Conservation (phyloP, 1,139 yeast species). For the Scheffersomyces titani region DNA sequence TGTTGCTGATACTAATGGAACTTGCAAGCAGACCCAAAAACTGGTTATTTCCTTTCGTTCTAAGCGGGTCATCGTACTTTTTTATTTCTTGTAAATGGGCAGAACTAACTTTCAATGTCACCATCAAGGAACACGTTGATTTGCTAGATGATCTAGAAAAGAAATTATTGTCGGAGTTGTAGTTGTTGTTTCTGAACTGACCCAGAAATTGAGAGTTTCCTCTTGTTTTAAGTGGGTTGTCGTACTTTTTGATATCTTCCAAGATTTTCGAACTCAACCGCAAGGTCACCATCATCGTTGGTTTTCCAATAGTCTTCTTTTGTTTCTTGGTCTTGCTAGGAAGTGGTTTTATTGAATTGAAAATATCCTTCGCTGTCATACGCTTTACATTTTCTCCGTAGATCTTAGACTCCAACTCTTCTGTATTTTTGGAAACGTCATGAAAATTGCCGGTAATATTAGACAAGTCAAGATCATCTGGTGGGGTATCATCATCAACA, state of each 20-base stretch:
- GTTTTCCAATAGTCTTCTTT: conserved; percentile 5
- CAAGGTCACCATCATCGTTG: conserved; percentile 24
- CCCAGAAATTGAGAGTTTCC: conserved; percentile 15
- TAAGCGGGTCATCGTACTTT: conserved; percentile 31
- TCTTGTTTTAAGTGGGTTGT: conserved; percentile 33
- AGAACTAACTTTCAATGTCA: conserved; percentile 30
- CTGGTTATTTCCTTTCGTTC: conserved; percentile 24
- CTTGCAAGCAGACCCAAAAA: neutral
- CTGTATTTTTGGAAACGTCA: neutral
- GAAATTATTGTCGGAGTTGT: neutral
- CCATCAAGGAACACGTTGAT: conserved; percentile 8
- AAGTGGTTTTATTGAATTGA: conserved; percentile 9
- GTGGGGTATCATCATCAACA: neutral
- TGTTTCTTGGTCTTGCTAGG: conserved; percentile 9
- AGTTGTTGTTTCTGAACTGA: neutral
- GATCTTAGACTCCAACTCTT: conserved; percentile 18
- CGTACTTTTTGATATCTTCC: conserved; percentile 25
- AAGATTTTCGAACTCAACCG: conserved; percentile 26
- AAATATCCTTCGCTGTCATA: conserved; percentile 22
- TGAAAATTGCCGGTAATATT: neutral
- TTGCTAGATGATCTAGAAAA: neutral
- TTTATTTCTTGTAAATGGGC: conserved; percentile 26
- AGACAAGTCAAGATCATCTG: neutral
- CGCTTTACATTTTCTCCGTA: conserved; percentile 19
- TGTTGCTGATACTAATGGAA: neutral